phyloP scores from a whole-genome alignment of 805 yeast species.

The Cyberlindnera xylosilytica region DNA sequence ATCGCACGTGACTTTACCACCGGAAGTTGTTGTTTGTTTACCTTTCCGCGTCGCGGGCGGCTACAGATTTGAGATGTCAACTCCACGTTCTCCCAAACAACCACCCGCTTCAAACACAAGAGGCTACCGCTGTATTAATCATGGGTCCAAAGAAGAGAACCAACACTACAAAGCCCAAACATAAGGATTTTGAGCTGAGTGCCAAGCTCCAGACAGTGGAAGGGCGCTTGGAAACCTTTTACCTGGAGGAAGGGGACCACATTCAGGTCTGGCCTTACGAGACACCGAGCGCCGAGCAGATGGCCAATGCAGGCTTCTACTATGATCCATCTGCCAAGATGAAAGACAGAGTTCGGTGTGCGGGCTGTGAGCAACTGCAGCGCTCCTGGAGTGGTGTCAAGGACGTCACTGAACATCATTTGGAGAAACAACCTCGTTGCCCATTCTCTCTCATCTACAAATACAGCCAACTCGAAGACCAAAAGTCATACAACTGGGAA shows the following conservation, averaged over 20 bases:
- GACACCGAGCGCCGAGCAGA: conserved; percentile 28
- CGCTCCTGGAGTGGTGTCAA: conserved; percentile 57
- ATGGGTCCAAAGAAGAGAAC: conserved; percentile 11
- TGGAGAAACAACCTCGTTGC: conserved; percentile 32
- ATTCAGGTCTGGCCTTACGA: conserved; percentile 26
- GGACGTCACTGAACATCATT: conserved; percentile 49
- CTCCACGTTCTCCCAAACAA: too few species aligned
- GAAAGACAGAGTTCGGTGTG: conserved; percentile 56
- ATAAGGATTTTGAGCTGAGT: too few species aligned
- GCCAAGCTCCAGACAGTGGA: not conserved
- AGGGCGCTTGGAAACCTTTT: not conserved
- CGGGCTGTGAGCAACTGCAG: conserved; percentile 48
- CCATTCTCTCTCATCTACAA: conserved; percentile 27
- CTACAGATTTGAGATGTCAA: too few species aligned
- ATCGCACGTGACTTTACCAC: too few species aligned
- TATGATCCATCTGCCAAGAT: conserved; percentile 52
- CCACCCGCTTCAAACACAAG: too few species aligned
- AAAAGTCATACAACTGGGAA: conserved; percentile 25
- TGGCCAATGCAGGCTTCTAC: conserved; percentile 63
- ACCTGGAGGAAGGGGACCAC: not conserved
- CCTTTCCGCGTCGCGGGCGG: too few species aligned
- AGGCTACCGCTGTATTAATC: too few species aligned
- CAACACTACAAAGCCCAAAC: too few species aligned
- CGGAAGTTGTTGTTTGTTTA: too few species aligned
- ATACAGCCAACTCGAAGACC: conserved; percentile 17